phyloP scores from a whole-genome alignment of 1,284 basidiomycete genomes.

The Coniferiporia sulphurascens region DNA sequence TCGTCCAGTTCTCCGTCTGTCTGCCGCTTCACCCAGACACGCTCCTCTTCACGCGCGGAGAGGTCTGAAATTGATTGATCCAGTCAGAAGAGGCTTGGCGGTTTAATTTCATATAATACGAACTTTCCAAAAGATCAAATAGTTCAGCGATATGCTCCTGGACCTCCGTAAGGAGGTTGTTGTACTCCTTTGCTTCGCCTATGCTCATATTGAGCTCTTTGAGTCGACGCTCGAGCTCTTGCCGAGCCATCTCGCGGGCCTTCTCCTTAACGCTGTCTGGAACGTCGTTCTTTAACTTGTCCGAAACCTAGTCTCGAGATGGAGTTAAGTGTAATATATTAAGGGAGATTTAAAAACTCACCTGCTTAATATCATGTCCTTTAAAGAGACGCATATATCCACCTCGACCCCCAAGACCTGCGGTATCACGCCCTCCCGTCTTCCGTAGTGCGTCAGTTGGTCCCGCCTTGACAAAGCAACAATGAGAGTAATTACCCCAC shows the following conservation, averaged over 20 bases:
- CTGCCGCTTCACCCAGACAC: conserved; percentile 64
- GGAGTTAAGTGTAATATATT: background rate
- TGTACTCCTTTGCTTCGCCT: conserved; percentile 53
- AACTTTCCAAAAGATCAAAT: conserved; percentile 56
- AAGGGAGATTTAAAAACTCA: conserved; percentile 18
- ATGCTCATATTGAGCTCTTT: conserved; percentile 58
- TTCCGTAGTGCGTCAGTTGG: conserved; percentile 22
- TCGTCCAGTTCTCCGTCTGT: conserved; percentile 67
- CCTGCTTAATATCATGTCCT: conserved; percentile 60
- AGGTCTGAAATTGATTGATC: conserved; percentile 35
- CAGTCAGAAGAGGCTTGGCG: background rate
- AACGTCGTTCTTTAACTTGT: conserved; percentile 50
- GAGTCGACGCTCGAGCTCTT: conserved; percentile 52
- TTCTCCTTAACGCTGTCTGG: conserved; percentile 56
- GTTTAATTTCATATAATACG: conserved; percentile 21
- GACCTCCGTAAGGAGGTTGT: conserved; percentile 45
- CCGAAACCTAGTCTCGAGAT: conserved; percentile 34
- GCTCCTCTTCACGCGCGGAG: conserved; percentile 60
- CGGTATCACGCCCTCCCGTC: conserved; percentile 65
- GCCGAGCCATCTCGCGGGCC: conserved; percentile 59
- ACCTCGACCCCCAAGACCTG: conserved; percentile 57
- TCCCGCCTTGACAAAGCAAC: background rate
- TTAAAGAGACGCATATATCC: conserved; percentile 65
- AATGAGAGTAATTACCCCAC: conserved; percentile 41
- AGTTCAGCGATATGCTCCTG: conserved; percentile 55